Percentiles rank a stretch among this genome's conserved stretches.
Conservation (phyloP, 768 basidiomycete species). For the Collybiopsis luxurians region DNA sequence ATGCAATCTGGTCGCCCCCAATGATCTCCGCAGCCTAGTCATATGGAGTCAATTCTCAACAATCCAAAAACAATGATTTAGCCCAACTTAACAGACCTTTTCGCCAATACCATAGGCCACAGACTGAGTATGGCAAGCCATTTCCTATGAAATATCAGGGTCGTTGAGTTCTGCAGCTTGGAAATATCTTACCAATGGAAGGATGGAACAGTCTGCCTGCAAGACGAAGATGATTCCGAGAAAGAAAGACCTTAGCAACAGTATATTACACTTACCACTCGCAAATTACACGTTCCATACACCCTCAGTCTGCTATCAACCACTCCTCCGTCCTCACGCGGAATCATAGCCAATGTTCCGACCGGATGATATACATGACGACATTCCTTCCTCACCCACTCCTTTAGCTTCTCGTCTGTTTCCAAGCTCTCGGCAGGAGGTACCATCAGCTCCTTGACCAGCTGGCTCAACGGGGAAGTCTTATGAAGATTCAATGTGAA, state of each 20-base stretch:
- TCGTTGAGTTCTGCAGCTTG: not conserved
- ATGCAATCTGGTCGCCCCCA: not conserved
- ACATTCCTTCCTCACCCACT: constrained; percentile 10
- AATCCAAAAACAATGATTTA: not conserved
- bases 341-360: constrained; percentile 25
- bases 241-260: not conserved
- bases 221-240: not conserved
- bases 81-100: not conserved
- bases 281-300: constrained; percentile 30
- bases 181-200: constrained; percentile 7
- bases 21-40: not conserved
- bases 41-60: not conserved
- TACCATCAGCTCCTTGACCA: not conserved
- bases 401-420: constrained; percentile 4
- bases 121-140: not conserved
- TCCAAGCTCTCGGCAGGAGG: constrained; percentile 1
- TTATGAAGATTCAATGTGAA: constrained; percentile 6
- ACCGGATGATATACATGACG: constrained; percentile 14
- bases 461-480: constrained; percentile 8
- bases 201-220: constrained; percentile 8
- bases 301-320: constrained; percentile 24
- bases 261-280: constrained; percentile 20
- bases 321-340: constrained; percentile 26
- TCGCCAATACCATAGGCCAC: not conserved
- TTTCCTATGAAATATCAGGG: not conserved